Evolutionary conservation across 805 yeast species (phyloP), one percentile per base, ranked within the genome.

Genomic region (Candida railenensis): DNA sequence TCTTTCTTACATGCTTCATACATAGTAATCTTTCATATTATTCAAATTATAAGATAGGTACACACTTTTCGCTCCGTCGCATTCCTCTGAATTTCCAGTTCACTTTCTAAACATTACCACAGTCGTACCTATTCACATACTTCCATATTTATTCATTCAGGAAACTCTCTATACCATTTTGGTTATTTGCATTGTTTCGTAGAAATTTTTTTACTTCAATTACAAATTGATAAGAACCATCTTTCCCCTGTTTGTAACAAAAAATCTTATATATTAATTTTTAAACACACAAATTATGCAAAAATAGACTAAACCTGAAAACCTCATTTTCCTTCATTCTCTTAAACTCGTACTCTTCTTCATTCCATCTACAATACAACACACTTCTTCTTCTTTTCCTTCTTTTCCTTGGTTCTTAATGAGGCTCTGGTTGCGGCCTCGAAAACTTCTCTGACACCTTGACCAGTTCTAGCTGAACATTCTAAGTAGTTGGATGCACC

Each of bases 381-480:
- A 75, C 95, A 87, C 74, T 81, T 82, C 72, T 80, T 84, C 77
- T 78, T 80, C 75, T 78, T 80, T 62, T 78, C 78, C 61, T 67
- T 73, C 69, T 68, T 69, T 60, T 75, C 80, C 67, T 83, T 81
- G 47, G 83, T 81, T 74, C 78, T 80, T 59, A 89, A 79, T 16
- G 96, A 88, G 47, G 96, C 96, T 67, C 96, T 81, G 20, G 96
- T 89, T 30, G 97, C 96, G 55, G 87, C 83, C 73, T 88, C 95
- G 63, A 89, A 89, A 48, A 90, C 96, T 67, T 89, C 96, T 67
- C 89, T 84, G 49, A 89, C 97, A 71, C 96, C 96, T 67, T 84
- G 85, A 62, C 90, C 90, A 55, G 89, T 83, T 73, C 85, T 87
- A 33, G 96, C 96, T 44, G 96, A 89, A 77, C 97, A 89, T 75